A percentile compares a stretch with the other conserved stretches of the same genome.
These are phyloP conservation scores for Fonsecaea multimorphosa DNA, from an alignment of 2,329 filamentous ascomycete genomes.

Conservation along the genomic window DNA sequence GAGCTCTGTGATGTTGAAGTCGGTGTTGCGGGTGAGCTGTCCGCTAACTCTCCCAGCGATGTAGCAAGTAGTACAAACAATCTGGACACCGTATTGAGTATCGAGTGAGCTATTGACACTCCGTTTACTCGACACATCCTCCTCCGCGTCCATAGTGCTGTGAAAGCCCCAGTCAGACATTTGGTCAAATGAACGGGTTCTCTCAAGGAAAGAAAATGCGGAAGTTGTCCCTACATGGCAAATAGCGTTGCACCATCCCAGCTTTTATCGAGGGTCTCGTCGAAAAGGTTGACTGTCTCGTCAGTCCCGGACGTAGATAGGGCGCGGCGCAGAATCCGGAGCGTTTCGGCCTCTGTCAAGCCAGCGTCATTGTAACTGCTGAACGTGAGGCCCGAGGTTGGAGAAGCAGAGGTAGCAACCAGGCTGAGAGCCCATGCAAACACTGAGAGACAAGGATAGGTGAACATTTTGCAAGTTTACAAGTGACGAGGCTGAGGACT, in stretches of 20 bases:
- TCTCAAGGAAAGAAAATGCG: not conserved
- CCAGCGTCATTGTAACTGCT: not conserved
- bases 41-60: not conserved
- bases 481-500: not conserved
- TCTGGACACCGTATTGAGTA: not conserved
- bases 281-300: not conserved
- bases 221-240: not conserved
- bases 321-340: not conserved
- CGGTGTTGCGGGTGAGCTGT: not conserved
- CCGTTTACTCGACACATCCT: not conserved
- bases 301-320: not conserved
- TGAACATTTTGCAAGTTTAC: not conserved
- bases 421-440: not conserved
- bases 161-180: not conserved
- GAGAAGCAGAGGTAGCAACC: not conserved
- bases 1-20: slow-evolving; percentile 2
- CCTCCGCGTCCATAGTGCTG: not conserved
- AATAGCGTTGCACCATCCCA: not conserved
- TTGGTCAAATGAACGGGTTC: too few species aligned
- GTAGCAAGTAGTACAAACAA: slow-evolving; percentile 8
- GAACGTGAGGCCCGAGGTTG: not conserved
- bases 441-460: not conserved
- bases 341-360: not conserved
- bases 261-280: not conserved
- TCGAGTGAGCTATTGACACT: not conserved